phyloP scores from a whole-genome alignment of 352 stramenopile genomes.

The Phytophthora multivora region DNA sequence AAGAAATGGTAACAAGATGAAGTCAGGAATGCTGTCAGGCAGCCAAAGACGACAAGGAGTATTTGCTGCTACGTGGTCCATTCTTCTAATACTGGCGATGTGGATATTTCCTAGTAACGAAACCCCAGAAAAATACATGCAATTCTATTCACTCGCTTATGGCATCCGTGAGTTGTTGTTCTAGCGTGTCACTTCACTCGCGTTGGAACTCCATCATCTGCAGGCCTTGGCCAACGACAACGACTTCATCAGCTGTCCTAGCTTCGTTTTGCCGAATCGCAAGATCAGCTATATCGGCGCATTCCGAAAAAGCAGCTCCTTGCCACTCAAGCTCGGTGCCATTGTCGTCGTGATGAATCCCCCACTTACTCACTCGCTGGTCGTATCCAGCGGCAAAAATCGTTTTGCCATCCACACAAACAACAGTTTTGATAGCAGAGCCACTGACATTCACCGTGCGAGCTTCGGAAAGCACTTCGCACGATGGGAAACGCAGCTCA shows the following conservation, averaged over 20 bases:
- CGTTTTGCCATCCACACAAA: slow-evolving; percentile 33
- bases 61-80: slow-evolving; percentile 34
- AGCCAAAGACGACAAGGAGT: slow-evolving; percentile 28
- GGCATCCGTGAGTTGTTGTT: neutral
- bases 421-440: slow-evolving; percentile 81
- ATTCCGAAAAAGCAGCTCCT: slow-evolving; percentile 72
- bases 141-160: slow-evolving; percentile 37
- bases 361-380: slow-evolving; percentile 83
- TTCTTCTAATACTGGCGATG: slow-evolving; percentile 43
- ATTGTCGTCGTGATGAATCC: slow-evolving; percentile 18
- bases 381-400: slow-evolving; percentile 84
- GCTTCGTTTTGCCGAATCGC: slow-evolving; percentile 30
- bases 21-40: slow-evolving; percentile 5
- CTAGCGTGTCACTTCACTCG: neutral
- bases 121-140: slow-evolving; percentile 42
- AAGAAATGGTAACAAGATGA: slow-evolving; percentile 6
- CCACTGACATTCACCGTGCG: slow-evolving; percentile 70
- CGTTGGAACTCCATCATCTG: slow-evolving; percentile 61
- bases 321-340: slow-evolving; percentile 48
- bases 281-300: slow-evolving; percentile 79
- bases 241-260: slow-evolving; percentile 32
- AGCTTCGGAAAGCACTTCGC: slow-evolving; percentile 40
- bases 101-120: slow-evolving; percentile 42
- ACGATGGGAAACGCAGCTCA: slow-evolving; percentile 42
- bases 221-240: slow-evolving; percentile 82